phyloP scores from a whole-genome alignment of 78 protist species.

The Isochrysis galbana region DNA sequence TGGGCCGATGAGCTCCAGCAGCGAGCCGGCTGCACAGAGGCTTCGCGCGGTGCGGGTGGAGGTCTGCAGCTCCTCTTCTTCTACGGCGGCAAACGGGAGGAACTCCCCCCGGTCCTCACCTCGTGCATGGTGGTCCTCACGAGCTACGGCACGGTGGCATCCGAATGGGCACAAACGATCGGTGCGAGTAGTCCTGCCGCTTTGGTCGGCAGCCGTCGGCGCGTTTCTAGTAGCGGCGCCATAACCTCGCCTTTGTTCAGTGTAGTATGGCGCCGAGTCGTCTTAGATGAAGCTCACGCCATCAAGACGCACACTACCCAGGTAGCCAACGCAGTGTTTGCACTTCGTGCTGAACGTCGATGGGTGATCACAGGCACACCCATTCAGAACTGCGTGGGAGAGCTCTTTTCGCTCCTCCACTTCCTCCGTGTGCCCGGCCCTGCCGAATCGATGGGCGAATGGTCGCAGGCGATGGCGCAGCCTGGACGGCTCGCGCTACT shows the following conservation, averaged over 20 bases:
- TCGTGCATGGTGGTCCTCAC: background rate
- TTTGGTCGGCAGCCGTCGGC: no score
- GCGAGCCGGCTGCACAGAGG: background rate
- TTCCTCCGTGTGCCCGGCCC: background rate
- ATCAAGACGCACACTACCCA: conserved; percentile 38
- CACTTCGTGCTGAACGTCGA: conserved; percentile 4
- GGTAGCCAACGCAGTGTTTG: conserved; percentile 25
- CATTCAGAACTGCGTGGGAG: conserved; percentile 47
- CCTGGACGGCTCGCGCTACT: background rate
- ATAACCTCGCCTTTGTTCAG: no score
- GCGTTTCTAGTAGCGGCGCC: no score
- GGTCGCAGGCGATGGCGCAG: background rate
- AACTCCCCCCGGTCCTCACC: background rate
- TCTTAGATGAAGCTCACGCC: conserved; percentile 66
- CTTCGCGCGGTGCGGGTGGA: background rate
- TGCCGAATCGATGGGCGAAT: background rate
- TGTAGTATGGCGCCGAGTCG: no score
- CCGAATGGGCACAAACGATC: conserved; percentile 7
- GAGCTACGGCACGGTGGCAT: background rate
- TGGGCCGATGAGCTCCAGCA: background rate
- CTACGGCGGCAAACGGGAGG: background rate
- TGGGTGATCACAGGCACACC: conserved; percentile 71
- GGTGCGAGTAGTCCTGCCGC: no score
- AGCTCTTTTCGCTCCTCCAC: conserved; percentile 20
- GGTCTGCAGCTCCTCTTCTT: background rate